These are phyloP conservation scores for Zymoseptoria brevis DNA, from an alignment of 2,329 filamentous ascomycete genomes.

Conservation along the genomic window DNA sequence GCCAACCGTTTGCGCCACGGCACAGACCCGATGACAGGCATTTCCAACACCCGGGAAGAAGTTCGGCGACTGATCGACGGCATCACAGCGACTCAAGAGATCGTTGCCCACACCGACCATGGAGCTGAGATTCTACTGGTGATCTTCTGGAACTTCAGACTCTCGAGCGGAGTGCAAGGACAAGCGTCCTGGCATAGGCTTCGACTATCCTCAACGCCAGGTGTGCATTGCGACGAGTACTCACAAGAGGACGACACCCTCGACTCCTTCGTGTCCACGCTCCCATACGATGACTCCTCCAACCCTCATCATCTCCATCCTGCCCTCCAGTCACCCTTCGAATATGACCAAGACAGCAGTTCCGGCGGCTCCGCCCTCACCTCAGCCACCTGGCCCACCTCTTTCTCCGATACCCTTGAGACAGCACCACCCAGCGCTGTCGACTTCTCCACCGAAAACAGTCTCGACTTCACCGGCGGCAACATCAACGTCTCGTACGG, in stretches of 20 bases:
- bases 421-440: conserved; percentile 11
- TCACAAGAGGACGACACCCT: conserved; percentile 16
- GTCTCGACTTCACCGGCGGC: conserved; percentile 35
- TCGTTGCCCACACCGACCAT: conserved; percentile 29
- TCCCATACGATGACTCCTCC: conserved; percentile 10
- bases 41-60: conserved; percentile 6
- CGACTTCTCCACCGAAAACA: conserved; percentile 22
- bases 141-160: conserved; percentile 25
- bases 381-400: conserved; percentile 20
- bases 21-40: conserved; percentile 5
- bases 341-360: conserved; percentile 21
- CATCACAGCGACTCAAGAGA: conserved; percentile 37
- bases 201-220: conserved; percentile 11
- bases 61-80: conserved; percentile 29
- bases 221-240: background rate
- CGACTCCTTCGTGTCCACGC: conserved; percentile 16
- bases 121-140: conserved; percentile 24
- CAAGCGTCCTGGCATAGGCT: conserved; percentile 24
- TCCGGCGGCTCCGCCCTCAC: conserved; percentile 21
- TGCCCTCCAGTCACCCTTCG: conserved; percentile 25
- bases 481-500: conserved; percentile 36
- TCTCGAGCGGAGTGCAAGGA: conserved; percentile 16
- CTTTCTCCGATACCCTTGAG: conserved; percentile 11
- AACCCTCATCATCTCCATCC: conserved; percentile 6
- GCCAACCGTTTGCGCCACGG: conserved; percentile 11